Evolutionary conservation across 495 filamentous ascomycete species (phyloP).

Genomic region (Hypoxylon cercidicola): DNA sequence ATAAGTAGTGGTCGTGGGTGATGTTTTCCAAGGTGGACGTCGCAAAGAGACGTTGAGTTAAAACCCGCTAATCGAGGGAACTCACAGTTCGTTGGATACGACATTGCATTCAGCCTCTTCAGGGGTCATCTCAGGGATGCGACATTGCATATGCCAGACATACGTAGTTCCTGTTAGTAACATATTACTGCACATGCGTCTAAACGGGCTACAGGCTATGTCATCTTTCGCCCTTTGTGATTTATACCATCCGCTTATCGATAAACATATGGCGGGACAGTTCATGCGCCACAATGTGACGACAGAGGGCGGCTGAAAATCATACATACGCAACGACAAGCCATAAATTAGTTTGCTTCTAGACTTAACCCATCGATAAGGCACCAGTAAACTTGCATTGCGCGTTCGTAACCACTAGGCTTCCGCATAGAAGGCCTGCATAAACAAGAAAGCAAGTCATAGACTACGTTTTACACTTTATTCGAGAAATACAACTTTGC

Average conservation of each 20-base stretch:
- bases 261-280: not conserved
- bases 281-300: constrained; percentile 37
- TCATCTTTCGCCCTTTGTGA: too few species aligned
- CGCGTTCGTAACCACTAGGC: constrained; percentile 12
- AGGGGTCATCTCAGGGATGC: not conserved
- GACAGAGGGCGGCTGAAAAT: constrained; percentile 32
- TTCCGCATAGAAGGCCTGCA: constrained; percentile 4
- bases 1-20: not conserved
- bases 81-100: constrained; percentile 1
- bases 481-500: not conserved
- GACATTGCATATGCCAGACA: not conserved
- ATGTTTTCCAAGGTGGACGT: not conserved
- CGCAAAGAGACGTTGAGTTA: constrained; percentile 18
- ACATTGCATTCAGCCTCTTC: constrained; percentile 15
- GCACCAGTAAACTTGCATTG: constrained; percentile 20
- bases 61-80: constrained; percentile 21
- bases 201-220: not conserved
- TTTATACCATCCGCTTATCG: not conserved
- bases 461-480: constrained; percentile 2
- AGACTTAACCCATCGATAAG: constrained; percentile 27
- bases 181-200: not conserved
- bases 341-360: constrained; percentile 22
- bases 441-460: constrained; percentile 3
- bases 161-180: not conserved
- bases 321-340: constrained; percentile 11